A percentile compares a stretch with the other conserved stretches of the same genome.
These are phyloP conservation scores for Heritiera littoralis DNA, from an alignment of 345 rosid genomes.

Conservation along the genomic window DNA sequence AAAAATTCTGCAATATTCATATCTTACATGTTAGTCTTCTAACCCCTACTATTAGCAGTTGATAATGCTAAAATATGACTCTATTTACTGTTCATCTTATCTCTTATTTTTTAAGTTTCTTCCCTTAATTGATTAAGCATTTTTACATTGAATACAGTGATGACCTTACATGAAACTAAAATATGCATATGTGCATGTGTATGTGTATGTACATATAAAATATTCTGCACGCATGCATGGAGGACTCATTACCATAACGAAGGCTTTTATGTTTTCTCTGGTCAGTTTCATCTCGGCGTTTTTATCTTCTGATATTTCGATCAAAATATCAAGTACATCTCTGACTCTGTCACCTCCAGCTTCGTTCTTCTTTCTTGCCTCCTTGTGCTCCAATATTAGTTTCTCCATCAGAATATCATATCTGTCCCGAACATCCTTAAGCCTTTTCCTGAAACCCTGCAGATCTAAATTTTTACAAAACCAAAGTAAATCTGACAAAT, in stretches of 20 bases:
- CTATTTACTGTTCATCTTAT: not conserved
- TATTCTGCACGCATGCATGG: not conserved
- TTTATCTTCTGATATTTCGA: constrained; percentile 67
- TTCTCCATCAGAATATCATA: constrained; percentile 69
- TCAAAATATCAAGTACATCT: constrained; percentile 63
- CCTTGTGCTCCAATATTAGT: constrained; percentile 59
- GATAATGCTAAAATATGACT: not conserved
- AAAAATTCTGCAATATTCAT: constrained; percentile 38
- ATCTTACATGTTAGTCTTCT: not conserved
- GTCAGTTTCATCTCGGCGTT: constrained; percentile 57
- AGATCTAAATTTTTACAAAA: constrained; percentile 59
- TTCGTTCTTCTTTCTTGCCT: constrained; percentile 28
- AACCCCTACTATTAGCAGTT: not conserved
- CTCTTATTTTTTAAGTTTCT: not conserved
- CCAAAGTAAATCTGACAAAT: constrained; percentile 68
- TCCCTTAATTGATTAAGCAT: not conserved
- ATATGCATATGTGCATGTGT: not conserved
- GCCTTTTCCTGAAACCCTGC: constrained; percentile 61
- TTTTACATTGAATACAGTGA: not conserved
- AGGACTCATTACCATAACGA: constrained; percentile 57
- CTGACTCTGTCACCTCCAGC: constrained; percentile 23
- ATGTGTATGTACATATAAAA: not conserved
- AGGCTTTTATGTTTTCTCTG: constrained; percentile 72
- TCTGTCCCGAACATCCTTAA: constrained; percentile 55
- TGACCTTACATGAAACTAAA: not conserved